These are phyloP conservation scores for Oryza officinalis DNA, from an alignment of 176 grass and related monocot genomes.

Conservation along the genomic window DNA sequence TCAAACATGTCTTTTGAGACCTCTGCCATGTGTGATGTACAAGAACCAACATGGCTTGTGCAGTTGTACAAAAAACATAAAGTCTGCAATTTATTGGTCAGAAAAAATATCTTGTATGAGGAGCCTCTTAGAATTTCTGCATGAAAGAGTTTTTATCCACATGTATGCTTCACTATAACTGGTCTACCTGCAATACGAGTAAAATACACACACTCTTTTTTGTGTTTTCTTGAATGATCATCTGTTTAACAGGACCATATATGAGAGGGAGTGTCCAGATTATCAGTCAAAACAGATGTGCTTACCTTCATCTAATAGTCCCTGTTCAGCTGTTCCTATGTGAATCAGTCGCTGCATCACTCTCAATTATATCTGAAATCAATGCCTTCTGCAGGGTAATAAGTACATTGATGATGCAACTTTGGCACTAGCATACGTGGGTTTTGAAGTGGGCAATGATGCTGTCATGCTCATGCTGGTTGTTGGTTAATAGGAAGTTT, in stretches of 20 bases:
- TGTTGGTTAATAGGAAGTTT: slow-evolving; percentile 36
- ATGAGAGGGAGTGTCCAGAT: slow-evolving; percentile 19
- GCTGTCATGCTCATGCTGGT: slow-evolving; percentile 41
- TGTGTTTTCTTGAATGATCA: not conserved
- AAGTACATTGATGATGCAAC: slow-evolving; percentile 5
- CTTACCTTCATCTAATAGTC: slow-evolving; percentile 7
- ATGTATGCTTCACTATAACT: not conserved
- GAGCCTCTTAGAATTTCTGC: slow-evolving; percentile 22
- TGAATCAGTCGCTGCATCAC: not conserved
- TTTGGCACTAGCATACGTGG: slow-evolving; percentile 18
- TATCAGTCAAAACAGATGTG: slow-evolving; percentile 13
- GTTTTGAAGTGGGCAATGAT: slow-evolving; percentile 42
- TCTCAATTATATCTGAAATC: not conserved
- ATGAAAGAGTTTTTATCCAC: not conserved
- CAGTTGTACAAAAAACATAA: slow-evolving; percentile 25
- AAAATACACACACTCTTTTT: not conserved
- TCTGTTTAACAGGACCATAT: not conserved
- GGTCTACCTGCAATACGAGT: not conserved
- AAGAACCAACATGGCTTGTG: slow-evolving; percentile 22
- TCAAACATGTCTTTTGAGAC: slow-evolving; percentile 37
- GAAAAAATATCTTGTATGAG: not conserved
- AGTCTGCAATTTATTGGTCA: slow-evolving; percentile 30
- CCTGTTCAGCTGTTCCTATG: slow-evolving; percentile 32
- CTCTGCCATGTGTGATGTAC: slow-evolving; percentile 36
- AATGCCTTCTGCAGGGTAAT: not conserved